phyloP scores from a whole-genome alignment of 2,329 filamentous ascomycete genomes.

The Ceratocystis destructans region DNA sequence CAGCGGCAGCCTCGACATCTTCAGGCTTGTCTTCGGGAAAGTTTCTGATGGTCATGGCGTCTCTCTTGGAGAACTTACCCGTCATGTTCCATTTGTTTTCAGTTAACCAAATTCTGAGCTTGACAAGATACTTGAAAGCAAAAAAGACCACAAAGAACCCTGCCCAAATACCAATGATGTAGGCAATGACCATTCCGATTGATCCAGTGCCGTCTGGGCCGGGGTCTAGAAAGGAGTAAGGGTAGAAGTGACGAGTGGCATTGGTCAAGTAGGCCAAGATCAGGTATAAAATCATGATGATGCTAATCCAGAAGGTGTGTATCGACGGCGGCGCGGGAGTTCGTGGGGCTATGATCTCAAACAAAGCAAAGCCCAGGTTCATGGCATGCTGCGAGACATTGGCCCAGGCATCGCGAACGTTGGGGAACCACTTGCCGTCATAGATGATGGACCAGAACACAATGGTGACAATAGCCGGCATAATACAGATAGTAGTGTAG shows the following conservation, averaged over 20 bases:
- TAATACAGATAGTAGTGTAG: conserved; percentile 49
- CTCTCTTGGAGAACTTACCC: conserved; percentile 30
- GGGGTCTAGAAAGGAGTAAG: conserved; percentile 66
- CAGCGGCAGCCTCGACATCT: conserved; percentile 23
- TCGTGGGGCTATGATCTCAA: conserved; percentile 58
- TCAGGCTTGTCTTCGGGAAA: conserved; percentile 7
- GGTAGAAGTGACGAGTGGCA: conserved; percentile 57
- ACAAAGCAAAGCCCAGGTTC: conserved; percentile 59
- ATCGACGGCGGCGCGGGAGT: conserved; percentile 46
- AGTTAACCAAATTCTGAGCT: conserved; percentile 36
- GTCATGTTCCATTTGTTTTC: conserved; percentile 33
- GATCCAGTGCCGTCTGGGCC: conserved; percentile 33
- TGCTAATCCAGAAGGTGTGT: conserved; percentile 52
- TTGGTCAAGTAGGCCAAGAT: conserved; percentile 60
- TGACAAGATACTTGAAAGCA: conserved; percentile 37
- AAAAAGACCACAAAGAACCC: conserved; percentile 40
- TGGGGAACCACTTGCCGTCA: conserved; percentile 35
- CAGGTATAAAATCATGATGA: conserved; percentile 61
- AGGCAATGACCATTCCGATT: conserved; percentile 42
- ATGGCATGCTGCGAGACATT: conserved; percentile 63
- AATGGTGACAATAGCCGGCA: conserved; percentile 55
- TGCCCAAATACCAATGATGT: conserved; percentile 45
- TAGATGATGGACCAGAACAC: conserved; percentile 58
- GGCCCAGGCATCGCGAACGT: conserved; percentile 43
- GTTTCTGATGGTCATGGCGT: neutral